phyloP scores from a whole-genome alignment of 2,329 filamentous ascomycete genomes.

The Aspergillus sp. region DNA sequence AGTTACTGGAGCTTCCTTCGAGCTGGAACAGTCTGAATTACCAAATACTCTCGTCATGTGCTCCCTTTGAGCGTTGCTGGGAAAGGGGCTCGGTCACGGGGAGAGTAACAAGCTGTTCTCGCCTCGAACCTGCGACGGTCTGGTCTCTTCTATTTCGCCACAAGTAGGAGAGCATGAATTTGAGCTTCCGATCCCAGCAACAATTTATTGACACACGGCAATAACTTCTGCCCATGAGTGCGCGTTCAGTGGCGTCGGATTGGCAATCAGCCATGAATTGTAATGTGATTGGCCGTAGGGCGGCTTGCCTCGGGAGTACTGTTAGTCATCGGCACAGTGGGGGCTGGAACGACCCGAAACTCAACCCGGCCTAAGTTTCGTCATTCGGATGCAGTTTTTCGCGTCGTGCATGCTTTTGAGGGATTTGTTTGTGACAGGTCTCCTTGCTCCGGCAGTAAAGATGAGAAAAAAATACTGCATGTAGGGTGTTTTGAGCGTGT shows the following conservation, averaged over 20 bases:
- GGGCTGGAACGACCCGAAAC: conserved; percentile 19
- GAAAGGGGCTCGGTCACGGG: conserved; percentile 4
- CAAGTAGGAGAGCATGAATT: conserved; percentile 4
- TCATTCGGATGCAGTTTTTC: conserved; percentile 22
- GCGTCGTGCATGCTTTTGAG: conserved; percentile 7
- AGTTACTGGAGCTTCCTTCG: not conserved
- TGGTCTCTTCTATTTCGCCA: not conserved
- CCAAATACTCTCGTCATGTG: conserved; percentile 13
- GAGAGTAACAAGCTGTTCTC: not conserved
- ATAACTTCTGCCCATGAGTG: conserved; percentile 37
- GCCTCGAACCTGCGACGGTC: not conserved
- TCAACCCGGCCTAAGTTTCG: conserved; percentile 21
- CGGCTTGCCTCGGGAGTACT: conserved; percentile 23
- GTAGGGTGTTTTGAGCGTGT: not conserved
- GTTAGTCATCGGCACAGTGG: conserved; percentile 15
- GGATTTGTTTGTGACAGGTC: not conserved
- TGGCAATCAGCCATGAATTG: conserved; percentile 20
- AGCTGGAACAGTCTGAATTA: conserved; percentile 1
- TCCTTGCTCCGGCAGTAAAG: not conserved
- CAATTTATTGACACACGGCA: conserved; percentile 30
- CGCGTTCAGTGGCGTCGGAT: conserved; percentile 29
- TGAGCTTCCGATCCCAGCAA: conserved; percentile 10
- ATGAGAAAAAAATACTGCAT: not conserved
- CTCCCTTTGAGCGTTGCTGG: not conserved
- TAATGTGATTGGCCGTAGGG: conserved; percentile 31